A percentile compares a stretch with the other conserved stretches of the same genome.
Evolutionary conservation across 129 eudicot genomes (phyloP).

Genomic region (Centella asiatica): DNA sequence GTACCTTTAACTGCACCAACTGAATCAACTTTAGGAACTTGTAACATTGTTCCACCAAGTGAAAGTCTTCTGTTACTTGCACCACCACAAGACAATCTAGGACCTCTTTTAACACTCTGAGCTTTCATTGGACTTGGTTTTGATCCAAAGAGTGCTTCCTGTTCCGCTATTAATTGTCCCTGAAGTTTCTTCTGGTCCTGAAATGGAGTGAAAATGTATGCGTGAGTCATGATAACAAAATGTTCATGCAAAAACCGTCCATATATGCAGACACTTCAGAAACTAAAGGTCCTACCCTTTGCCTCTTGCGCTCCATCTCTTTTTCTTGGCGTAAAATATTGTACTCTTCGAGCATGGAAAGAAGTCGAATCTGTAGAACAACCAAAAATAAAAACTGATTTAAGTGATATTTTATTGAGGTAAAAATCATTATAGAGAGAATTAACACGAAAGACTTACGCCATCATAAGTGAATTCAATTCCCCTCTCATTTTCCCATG

Average conservation of each 20-base stretch:
- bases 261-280: not conserved
- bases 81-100: conserved; percentile 71
- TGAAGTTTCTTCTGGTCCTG: conserved; percentile 96
- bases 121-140: conserved; percentile 91
- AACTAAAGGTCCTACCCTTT: conserved; percentile 46
- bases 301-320: conserved; percentile 75
- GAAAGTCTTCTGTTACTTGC: conserved; percentile 67
- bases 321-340: conserved; percentile 57
- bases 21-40: conserved; percentile 55
- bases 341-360: conserved; percentile 88
- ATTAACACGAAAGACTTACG: conserved; percentile 32
- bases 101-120: conserved; percentile 61
- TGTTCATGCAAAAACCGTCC: not conserved
- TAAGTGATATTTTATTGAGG: not conserved
- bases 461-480: conserved; percentile 78
- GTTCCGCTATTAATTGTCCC: conserved; percentile 85
- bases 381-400: conserved; percentile 2
- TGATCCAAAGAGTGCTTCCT: conserved; percentile 86
- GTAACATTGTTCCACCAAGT: conserved; percentile 67
- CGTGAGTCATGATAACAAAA: not conserved
- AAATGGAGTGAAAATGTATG: conserved; percentile 2
- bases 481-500: conserved; percentile 87
- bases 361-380: conserved; percentile 57
- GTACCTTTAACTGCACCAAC: conserved; percentile 54
- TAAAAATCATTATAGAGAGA: not conserved